Evolutionary conservation across 2,329 filamentous ascomycete species (phyloP).

Genomic region (Curvularia verruculosa): DNA sequence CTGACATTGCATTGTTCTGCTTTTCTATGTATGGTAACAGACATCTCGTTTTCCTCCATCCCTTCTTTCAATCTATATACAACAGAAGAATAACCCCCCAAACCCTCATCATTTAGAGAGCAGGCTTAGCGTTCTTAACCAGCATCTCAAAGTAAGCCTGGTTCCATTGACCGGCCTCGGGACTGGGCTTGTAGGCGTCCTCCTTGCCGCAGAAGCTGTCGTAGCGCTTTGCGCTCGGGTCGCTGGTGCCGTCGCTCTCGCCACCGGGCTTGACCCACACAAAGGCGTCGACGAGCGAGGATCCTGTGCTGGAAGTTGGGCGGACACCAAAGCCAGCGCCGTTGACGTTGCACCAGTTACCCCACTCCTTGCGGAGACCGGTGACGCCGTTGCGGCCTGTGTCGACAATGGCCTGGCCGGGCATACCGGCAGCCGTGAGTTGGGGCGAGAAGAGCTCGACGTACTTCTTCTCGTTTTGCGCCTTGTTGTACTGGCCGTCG

Average conservation of each 20-base stretch:
- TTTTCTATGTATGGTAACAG: not conserved
- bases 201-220: constrained; percentile 63
- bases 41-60: not conserved
- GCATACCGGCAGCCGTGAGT: constrained; percentile 56
- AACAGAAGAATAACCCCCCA: not conserved
- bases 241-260: constrained; percentile 58
- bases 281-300: constrained; percentile 66
- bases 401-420: constrained; percentile 62
- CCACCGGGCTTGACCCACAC: constrained; percentile 75
- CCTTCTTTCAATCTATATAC: not conserved
- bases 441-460: constrained; percentile 59
- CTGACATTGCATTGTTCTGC: not conserved
- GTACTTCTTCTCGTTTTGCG: constrained; percentile 61
- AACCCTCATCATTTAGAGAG: constrained; percentile 31
- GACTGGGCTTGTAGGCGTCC: constrained; percentile 66
- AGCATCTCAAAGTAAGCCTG: constrained; percentile 53
- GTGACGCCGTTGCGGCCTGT: constrained; percentile 63
- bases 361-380: constrained; percentile 60
- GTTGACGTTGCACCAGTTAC: constrained; percentile 72
- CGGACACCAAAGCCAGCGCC: constrained; percentile 68
- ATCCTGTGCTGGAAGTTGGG: constrained; percentile 65
- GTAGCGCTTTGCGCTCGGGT: constrained; percentile 56
- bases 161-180: constrained; percentile 74
- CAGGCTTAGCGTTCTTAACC: constrained; percentile 48
- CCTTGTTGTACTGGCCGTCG: constrained; percentile 50